A percentile compares a stretch with the other conserved stretches of the same genome.
Conservation (phyloP, 495 filamentous ascomycete genomes). For the Aspergillus kassunensis region DNA sequence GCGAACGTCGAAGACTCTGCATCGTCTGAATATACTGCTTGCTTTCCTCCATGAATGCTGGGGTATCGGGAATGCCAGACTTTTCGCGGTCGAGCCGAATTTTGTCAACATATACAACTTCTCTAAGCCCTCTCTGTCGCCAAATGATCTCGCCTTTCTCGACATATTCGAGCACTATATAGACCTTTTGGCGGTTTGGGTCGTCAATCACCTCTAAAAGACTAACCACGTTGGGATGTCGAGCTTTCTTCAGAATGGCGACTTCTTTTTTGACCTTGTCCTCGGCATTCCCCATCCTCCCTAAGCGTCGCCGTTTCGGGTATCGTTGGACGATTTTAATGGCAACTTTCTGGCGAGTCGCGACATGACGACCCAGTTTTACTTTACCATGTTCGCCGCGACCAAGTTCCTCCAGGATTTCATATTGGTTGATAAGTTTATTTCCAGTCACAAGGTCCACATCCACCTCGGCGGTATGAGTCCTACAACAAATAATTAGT, state of each 20-base stretch:
- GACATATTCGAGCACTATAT: conserved; percentile 93
- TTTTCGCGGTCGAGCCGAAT: conserved; percentile 69
- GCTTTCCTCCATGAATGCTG: conserved; percentile 54
- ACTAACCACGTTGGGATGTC: conserved; percentile 91
- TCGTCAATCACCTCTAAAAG: conserved; percentile 97
- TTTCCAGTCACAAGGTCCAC: conserved; percentile 81
- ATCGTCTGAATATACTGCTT: conserved; percentile 56
- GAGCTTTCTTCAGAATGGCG: conserved; percentile 95
- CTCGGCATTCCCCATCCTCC: conserved; percentile 67
- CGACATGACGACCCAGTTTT: conserved; percentile 78
- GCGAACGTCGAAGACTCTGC: conserved; percentile 51
- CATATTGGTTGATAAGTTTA: conserved; percentile 95
- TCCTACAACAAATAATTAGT: conserved; percentile 42
- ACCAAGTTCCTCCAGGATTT: conserved; percentile 92
- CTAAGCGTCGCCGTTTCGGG: conserved; percentile 86
- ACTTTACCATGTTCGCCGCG: conserved; percentile 96
- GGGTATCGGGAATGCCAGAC: conserved; percentile 52
- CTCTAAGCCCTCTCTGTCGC: conserved; percentile 76
- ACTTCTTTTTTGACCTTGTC: conserved; percentile 97
- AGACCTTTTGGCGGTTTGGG: conserved; percentile 91
- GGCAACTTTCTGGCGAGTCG: conserved; percentile 77
- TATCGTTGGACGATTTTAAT: conserved; percentile 99
- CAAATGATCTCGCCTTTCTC: conserved; percentile 91
- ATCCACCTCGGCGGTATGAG: conserved; percentile 84
- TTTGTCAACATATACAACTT: conserved; percentile 79